A percentile compares a stretch with the other conserved stretches of the same genome.
Evolutionary conservation across 1,284 basidiomycete genomes (phyloP).

Genomic region (Hymenochaete sp.): DNA sequence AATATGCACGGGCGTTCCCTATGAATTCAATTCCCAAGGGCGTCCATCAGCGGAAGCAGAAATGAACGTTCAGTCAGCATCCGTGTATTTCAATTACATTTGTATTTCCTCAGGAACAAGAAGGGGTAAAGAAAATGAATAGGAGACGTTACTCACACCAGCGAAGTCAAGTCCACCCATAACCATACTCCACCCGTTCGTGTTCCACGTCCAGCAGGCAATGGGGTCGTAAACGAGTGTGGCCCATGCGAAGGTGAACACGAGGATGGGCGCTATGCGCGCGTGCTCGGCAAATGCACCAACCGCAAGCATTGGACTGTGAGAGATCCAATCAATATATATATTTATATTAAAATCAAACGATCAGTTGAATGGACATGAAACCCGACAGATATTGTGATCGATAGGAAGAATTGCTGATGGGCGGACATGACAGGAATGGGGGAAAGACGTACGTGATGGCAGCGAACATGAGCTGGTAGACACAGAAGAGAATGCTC

Average conservation of each 20-base stretch:
- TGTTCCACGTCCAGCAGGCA: slow-evolving; percentile 93
- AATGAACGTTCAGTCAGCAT: too few relatives aligned
- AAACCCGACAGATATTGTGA: background rate
- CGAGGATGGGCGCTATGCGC: slow-evolving; percentile 76
- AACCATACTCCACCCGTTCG: slow-evolving; percentile 75
- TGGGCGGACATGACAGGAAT: background rate
- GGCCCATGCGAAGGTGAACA: slow-evolving; percentile 89
- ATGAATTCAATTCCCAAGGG: too few relatives aligned
- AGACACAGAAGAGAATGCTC: slow-evolving; percentile 79
- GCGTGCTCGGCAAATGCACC: slow-evolving; percentile 92
- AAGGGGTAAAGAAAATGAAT: too few relatives aligned
- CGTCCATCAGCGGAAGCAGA: too few relatives aligned
- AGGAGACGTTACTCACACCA: too few relatives aligned
- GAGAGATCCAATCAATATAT: slow-evolving; percentile 6
- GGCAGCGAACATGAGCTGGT: slow-evolving; percentile 84
- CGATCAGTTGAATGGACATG: background rate
- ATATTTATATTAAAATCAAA: background rate
- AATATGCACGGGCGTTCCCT: slow-evolving; percentile 91
- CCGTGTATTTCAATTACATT: too few relatives aligned
- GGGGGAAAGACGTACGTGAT: slow-evolving; percentile 47
- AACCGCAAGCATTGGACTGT: slow-evolving; percentile 71
- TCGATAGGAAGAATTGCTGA: too few relatives aligned
- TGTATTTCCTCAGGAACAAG: too few relatives aligned
- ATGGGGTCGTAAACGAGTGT: slow-evolving; percentile 93
- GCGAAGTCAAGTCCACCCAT: slow-evolving; percentile 88